Evolutionary conservation across 495 filamentous ascomycete species (phyloP).

Genomic region (Hyaloscypha finlandica): DNA sequence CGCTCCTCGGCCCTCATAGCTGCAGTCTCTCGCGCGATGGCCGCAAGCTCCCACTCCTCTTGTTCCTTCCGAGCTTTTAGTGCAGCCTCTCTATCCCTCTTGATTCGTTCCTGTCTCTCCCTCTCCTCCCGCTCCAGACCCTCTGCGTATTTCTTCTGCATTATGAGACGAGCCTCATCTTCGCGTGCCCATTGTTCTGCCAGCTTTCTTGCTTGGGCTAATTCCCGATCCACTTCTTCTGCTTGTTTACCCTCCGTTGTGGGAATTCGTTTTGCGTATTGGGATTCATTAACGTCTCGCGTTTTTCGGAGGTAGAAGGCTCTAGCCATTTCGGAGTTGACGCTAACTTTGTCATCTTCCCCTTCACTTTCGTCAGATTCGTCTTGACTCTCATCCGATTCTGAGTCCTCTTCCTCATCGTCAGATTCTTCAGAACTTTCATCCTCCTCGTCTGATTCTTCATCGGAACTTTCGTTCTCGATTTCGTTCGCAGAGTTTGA

Average conservation of each 20-base stretch:
- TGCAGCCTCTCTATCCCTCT: constrained; percentile 10
- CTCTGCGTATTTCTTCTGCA: constrained; percentile 4
- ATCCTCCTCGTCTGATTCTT: not conserved
- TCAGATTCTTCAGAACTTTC: constrained; percentile 5
- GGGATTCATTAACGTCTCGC: not conserved
- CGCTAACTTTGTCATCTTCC: not conserved
- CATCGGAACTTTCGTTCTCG: not conserved
- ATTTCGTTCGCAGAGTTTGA: constrained; percentile 2
- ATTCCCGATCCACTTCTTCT: not conserved
- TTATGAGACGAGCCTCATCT: constrained; percentile 6
- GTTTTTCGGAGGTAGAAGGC: not conserved
- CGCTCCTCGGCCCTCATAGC: constrained; percentile 1
- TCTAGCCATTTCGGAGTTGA: constrained; percentile 1
- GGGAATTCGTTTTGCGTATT: not conserved
- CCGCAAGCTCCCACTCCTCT: constrained; percentile 1
- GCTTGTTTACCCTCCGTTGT: not conserved
- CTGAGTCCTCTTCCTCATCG: not conserved
- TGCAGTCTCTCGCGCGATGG: not conserved
- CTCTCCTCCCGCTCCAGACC: not conserved
- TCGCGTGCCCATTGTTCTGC: constrained; percentile 9
- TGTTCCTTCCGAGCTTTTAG: not conserved
- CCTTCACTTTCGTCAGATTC: not conserved
- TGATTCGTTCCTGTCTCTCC: not conserved
- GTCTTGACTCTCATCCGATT: not conserved
- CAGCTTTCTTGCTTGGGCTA: not conserved